Conservation (phyloP, 176 grass and related monocot species). For the Rhynchospora breviuscula region DNA sequence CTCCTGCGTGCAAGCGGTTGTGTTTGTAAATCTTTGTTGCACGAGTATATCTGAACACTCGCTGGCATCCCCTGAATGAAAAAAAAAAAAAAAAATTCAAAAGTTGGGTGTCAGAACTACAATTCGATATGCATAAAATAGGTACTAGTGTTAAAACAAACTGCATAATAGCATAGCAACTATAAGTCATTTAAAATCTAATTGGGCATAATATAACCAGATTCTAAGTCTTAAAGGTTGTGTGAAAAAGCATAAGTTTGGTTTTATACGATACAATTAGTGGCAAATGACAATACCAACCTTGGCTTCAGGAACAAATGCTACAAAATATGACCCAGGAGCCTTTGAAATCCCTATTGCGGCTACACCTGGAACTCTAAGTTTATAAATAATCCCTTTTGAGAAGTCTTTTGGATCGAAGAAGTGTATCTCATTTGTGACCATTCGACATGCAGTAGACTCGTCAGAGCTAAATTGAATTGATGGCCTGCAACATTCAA, state of each 20-base stretch:
- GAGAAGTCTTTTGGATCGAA: conserved; percentile 79
- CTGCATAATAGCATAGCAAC: not conserved
- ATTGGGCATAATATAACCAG: not conserved
- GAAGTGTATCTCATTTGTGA: conserved; percentile 85
- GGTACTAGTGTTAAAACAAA: not conserved
- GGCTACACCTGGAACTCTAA: conserved; percentile 70
- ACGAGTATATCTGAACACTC: conserved; percentile 84
- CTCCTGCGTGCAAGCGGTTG: conserved; percentile 75
- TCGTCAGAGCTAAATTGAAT: conserved; percentile 81
- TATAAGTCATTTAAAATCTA: not conserved
- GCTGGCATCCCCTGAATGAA: conserved; percentile 63
- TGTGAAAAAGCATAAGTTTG: not conserved
- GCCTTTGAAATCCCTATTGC: conserved; percentile 65
- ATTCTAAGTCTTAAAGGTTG: not conserved
- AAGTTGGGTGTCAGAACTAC: not conserved
- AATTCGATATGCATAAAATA: not conserved
- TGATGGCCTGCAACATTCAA: conserved; percentile 64
- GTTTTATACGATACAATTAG: not conserved
- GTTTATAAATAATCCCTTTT: conserved; percentile 57
- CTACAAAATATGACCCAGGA: conserved; percentile 74
- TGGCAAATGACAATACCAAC: conserved; percentile 29
- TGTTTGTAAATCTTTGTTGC: conserved; percentile 61
- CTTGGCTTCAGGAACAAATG: conserved; percentile 77
- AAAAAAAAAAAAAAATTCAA: not conserved
- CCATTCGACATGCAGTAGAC: conserved; percentile 74